A percentile compares a stretch with the other conserved stretches of the same genome.
phyloP scores from a whole-genome alignment of 805 yeast genomes.

The Hanseniaspora occidentalis region DNA sequence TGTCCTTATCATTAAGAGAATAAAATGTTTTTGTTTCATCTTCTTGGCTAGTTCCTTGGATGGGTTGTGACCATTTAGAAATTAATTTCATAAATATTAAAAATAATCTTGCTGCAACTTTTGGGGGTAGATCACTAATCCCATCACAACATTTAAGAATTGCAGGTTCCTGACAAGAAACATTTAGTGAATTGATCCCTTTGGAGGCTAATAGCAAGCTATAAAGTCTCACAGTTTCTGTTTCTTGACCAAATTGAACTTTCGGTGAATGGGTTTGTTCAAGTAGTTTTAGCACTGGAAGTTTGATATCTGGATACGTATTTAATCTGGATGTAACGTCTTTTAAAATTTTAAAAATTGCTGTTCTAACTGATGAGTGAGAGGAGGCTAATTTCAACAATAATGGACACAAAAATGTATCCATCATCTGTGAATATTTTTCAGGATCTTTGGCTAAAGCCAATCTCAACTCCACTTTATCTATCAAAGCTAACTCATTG shows the following conservation, averaged over 20 bases:
- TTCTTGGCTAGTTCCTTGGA: slow-evolving; percentile 32
- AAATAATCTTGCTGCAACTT: slow-evolving; percentile 46
- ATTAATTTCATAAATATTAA: slow-evolving; percentile 46
- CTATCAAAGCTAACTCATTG: slow-evolving; percentile 48
- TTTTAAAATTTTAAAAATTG: slow-evolving; percentile 54
- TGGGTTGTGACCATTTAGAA: slow-evolving; percentile 35
- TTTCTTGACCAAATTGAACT: slow-evolving; percentile 29
- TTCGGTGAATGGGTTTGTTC: slow-evolving; percentile 50
- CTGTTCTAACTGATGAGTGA: slow-evolving; percentile 49
- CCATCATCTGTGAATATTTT: slow-evolving; percentile 49
- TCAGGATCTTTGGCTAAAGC: slow-evolving; percentile 61
- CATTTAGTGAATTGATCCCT: slow-evolving; percentile 45
- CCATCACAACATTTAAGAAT: slow-evolving; percentile 37
- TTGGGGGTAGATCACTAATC: slow-evolving; percentile 28
- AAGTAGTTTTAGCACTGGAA: slow-evolving; percentile 55
- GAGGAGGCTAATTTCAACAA: slow-evolving; percentile 68
- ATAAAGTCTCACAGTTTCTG: slow-evolving; percentile 44
- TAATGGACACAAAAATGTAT: slow-evolving; percentile 61
- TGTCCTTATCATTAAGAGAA: slow-evolving; percentile 30
- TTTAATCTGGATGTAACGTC: slow-evolving; percentile 57
- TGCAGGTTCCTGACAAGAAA: slow-evolving; percentile 26
- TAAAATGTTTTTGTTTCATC: slow-evolving; percentile 24
- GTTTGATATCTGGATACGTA: slow-evolving; percentile 36
- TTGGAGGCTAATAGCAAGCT: slow-evolving; percentile 54
- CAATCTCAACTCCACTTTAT: slow-evolving; percentile 70